Evolutionary conservation across 2,329 filamentous ascomycete species (phyloP), one percentile per base, ranked within the genome.

Genomic region (Neodidymelliopsis sp.): DNA sequence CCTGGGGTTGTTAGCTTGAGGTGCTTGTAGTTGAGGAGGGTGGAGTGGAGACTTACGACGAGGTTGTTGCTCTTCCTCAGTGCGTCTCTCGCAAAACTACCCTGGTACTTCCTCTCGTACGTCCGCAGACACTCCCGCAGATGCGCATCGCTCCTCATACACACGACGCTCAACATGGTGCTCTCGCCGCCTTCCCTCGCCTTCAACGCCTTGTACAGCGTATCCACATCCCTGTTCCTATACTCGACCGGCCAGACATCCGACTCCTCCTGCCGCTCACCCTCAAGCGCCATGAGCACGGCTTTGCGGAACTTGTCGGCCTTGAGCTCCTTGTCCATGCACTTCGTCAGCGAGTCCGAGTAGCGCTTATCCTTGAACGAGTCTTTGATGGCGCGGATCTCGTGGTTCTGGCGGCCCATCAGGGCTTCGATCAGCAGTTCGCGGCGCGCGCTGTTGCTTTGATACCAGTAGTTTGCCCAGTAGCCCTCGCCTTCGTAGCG

Each of bases 391-490:
- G 82, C 80, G 9, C 84, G 81, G 54, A 97, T 90, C 67, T 97
- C 94, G n/a, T 84, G 79, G 71, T 97, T 97, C 20, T 86, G 85
- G 5, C 92, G 85, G 0, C 94, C 94, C 85, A 97, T 96, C 15
- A 99, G 81, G 5, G 87, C 85, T 74, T 99, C 94, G 63, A 97
- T 97, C 42, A 99, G 82, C 25, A 99, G 80, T 73, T 97, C 93
- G 5, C 92, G 85, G 2, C 91, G 83, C 6, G 87, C 90, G 63
- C 87, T 89, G 72, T 93, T 89, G 27, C 87, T 87, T 69, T 97
- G 93, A 75, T 97, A 97, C 87, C 91, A 97, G 74, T 91, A 96
- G 72, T 97, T 97, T 51, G 93, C 91, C 92, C 94, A 99, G 79
- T 96, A 96, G 0, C 91, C 90, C 72, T 99, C 94, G 60, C 86